Evolutionary conservation across 208 protist species (phyloP).

Genomic region (Wallacemonas collosoma): DNA sequence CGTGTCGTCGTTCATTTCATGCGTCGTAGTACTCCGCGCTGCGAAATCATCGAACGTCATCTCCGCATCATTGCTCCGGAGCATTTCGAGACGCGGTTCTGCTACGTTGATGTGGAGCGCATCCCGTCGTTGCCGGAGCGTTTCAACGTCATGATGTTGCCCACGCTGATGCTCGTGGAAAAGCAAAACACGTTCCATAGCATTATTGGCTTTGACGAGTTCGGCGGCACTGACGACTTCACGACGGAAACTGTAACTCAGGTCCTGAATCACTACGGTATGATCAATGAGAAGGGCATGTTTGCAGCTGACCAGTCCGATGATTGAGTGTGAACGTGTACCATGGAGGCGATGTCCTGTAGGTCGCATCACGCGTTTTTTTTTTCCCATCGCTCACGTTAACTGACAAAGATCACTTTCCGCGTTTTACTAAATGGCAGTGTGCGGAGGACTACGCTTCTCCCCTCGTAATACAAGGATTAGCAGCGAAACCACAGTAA

Average conservation of each 20-base stretch:
- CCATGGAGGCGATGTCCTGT: constrained; percentile 7
- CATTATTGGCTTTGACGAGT: constrained; percentile 95
- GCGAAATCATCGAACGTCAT: constrained; percentile 88
- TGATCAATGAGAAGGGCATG: constrained; percentile 91
- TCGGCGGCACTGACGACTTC: constrained; percentile 90
- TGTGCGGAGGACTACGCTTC: no score
- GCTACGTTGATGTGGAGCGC: constrained; percentile 89
- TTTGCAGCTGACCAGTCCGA: constrained; percentile 82
- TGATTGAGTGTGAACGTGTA: constrained; percentile 39
- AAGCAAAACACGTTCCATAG: constrained; percentile 89
- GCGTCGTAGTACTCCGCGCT: constrained; percentile 79
- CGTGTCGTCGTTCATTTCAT: constrained; percentile 93
- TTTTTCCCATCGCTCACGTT: neutral
- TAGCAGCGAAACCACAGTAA: no score
- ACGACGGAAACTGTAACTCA: constrained; percentile 65
- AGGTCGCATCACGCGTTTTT: neutral
- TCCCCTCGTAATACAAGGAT: no score
- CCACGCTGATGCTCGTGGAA: constrained; percentile 92
- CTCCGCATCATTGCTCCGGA: constrained; percentile 66
- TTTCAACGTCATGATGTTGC: constrained; percentile 93
- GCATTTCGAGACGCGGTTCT: constrained; percentile 91
- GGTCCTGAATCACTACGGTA: constrained; percentile 77
- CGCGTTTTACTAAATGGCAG: no score
- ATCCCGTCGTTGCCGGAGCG: constrained; percentile 82
- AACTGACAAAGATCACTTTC: no score